These are phyloP conservation scores for Eucommia ulmoides DNA, from an alignment of 257 asterid species.

Conservation along the genomic window DNA sequence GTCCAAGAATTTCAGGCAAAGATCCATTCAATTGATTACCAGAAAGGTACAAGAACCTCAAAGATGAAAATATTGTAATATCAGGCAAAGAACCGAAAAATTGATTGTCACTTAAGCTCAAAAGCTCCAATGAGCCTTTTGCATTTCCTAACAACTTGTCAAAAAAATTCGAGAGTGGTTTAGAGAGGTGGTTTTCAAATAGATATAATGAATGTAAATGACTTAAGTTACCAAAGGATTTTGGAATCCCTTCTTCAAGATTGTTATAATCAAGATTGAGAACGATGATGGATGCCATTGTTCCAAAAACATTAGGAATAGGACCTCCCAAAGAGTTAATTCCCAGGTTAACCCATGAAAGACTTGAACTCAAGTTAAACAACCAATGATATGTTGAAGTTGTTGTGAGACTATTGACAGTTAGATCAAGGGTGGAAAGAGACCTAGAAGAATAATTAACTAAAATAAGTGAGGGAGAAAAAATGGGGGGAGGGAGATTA, in stretches of 20 bases:
- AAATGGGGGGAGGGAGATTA: neutral
- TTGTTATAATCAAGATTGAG: too few species aligned
- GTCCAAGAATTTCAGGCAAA: conserved; percentile 8
- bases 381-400: neutral
- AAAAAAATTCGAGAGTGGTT: neutral
- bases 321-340: neutral
- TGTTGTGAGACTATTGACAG: neutral
- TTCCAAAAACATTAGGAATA: neutral
- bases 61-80: conserved; percentile 5
- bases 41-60: conserved; percentile 4
- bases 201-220: too few species aligned
- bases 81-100: conserved; percentile 11
- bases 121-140: too few species aligned
- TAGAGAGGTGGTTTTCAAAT: neutral
- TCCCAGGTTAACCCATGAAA: neutral
- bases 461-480: neutral
- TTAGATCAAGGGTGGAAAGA: neutral
- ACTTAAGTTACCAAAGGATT: too few species aligned
- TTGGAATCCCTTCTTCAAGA: too few species aligned
- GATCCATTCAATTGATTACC: conserved; percentile 7
- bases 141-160: neutral
- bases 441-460: neutral
- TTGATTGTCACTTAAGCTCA: too few species aligned
- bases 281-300: neutral
- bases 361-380: too few species aligned